phyloP scores from a whole-genome alignment of 2,329 filamentous ascomycete genomes.

The Tothia fuscella region DNA sequence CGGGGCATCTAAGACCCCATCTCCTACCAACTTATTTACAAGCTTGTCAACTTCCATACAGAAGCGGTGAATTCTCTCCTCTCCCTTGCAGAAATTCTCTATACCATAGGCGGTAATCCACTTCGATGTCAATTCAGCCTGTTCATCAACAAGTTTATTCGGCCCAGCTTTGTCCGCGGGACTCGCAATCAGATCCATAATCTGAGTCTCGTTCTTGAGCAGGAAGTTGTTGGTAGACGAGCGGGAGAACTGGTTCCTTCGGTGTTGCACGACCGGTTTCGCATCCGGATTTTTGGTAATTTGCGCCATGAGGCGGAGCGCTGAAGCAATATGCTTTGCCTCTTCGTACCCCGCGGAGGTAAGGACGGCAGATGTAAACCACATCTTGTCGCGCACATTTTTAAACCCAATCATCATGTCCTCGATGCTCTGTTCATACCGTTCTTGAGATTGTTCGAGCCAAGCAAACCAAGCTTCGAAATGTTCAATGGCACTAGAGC shows the following conservation, averaged over 20 bases:
- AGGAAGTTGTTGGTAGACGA: slow-evolving; percentile 50
- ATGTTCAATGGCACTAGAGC: slow-evolving; percentile 61
- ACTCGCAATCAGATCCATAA: slow-evolving; percentile 78
- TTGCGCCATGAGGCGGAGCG: slow-evolving; percentile 80
- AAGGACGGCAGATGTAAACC: slow-evolving; percentile 90
- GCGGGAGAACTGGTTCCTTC: slow-evolving; percentile 31
- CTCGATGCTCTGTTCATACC: slow-evolving; percentile 62
- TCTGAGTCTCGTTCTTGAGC: slow-evolving; percentile 69
- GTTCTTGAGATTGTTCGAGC: slow-evolving; percentile 70
- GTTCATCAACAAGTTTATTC: slow-evolving; percentile 92
- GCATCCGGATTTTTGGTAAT: slow-evolving; percentile 29
- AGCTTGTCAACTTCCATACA: slow-evolving; percentile 82
- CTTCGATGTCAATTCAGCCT: slow-evolving; percentile 68
- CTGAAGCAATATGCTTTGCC: slow-evolving; percentile 72
- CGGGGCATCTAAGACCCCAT: slow-evolving; percentile 71
- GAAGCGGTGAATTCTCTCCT: slow-evolving; percentile 89
- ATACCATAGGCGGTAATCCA: slow-evolving; percentile 76
- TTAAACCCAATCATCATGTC: slow-evolving; percentile 62
- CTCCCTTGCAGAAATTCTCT: slow-evolving; percentile 87
- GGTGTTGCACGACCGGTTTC: slow-evolving; percentile 26
- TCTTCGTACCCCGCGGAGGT: slow-evolving; percentile 83
- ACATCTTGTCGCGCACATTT: slow-evolving; percentile 88
- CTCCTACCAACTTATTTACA: slow-evolving; percentile 72
- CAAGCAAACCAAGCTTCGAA: slow-evolving; percentile 74
- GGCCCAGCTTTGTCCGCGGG: slow-evolving; percentile 74